Percentiles rank a stretch among this genome's conserved stretches.
Evolutionary conservation across 1,284 basidiomycete genomes (phyloP).

Genomic region (Rhodotorula sp.): DNA sequence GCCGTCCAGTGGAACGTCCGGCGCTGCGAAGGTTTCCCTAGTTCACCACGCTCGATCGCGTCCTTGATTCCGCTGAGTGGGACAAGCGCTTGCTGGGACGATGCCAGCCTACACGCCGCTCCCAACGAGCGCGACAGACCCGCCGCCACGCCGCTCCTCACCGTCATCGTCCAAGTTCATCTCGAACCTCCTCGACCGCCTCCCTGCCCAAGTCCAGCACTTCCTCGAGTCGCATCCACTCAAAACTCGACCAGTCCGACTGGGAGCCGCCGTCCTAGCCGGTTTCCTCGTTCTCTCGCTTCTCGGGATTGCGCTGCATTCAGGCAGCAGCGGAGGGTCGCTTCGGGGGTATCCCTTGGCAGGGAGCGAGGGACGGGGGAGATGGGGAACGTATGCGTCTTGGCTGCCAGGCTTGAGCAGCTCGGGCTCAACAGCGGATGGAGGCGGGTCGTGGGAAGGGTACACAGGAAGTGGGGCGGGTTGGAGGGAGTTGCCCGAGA

Average conservation of each 20-base stretch:
- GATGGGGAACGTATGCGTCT: constrained; percentile 12
- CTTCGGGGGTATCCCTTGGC: not conserved
- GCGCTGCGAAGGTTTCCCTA: not conserved
- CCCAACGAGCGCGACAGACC: not conserved
- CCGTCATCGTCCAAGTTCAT: not conserved
- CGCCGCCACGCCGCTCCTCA: not conserved
- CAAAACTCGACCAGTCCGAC: not conserved
- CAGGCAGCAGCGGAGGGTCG: not conserved
- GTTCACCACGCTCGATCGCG: not conserved
- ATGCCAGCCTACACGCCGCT: constrained; percentile 10
- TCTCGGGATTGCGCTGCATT: not conserved
- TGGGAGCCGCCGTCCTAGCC: not conserved
- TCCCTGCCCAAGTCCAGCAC: not conserved
- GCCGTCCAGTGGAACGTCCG: not conserved
- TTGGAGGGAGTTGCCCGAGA: constrained; percentile 12
- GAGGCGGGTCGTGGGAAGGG: not conserved
- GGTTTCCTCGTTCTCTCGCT: not conserved
- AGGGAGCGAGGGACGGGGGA: not conserved
- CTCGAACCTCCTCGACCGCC: not conserved
- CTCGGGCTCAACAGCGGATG: not conserved
- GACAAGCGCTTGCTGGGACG: not conserved
- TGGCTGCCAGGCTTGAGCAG: not conserved
- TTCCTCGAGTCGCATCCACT: not conserved
- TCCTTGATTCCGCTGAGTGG: not conserved
- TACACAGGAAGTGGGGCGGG: not conserved